These are phyloP conservation scores for Chrysoporthe cubensis DNA, from an alignment of 2,329 filamentous ascomycete species.

Conservation along the genomic window DNA sequence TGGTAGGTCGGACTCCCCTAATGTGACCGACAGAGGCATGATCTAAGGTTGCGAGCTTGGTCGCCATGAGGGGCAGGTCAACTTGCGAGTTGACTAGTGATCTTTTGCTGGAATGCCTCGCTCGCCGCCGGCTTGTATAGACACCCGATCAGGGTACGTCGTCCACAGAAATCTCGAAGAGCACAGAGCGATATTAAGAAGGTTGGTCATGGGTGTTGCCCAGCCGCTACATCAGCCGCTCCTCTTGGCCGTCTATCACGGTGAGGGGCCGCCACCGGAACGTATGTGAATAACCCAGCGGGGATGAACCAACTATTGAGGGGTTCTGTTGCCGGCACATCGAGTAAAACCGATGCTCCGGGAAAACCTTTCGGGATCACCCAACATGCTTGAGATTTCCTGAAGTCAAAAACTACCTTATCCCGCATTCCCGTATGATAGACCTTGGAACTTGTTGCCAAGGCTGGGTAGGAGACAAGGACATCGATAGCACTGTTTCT, in stretches of 20 bases:
- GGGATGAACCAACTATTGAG: background rate
- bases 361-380: too few relatives aligned
- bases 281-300: background rate
- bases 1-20: slow-evolving; percentile 13
- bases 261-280: background rate
- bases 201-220: background rate
- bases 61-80: slow-evolving; percentile 7
- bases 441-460: background rate
- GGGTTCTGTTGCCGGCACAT: too few relatives aligned
- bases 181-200: background rate
- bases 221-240: background rate
- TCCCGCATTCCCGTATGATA: background rate
- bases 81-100: background rate
- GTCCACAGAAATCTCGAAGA: background rate
- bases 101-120: background rate
- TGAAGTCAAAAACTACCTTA: too few relatives aligned
- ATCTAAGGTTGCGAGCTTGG: slow-evolving; percentile 6
- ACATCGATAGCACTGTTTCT: background rate
- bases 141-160: too few relatives aligned
- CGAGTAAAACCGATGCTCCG: too few relatives aligned
- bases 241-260: background rate
- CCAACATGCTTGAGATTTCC: too few relatives aligned
- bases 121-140: too few relatives aligned
- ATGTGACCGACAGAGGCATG: slow-evolving; percentile 19
- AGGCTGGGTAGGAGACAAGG: background rate